Evolutionary conservation across 163 green algal species (phyloP), one percentile per base, ranked within the genome.

Genomic region (Scenedesmus sp.): DNA sequence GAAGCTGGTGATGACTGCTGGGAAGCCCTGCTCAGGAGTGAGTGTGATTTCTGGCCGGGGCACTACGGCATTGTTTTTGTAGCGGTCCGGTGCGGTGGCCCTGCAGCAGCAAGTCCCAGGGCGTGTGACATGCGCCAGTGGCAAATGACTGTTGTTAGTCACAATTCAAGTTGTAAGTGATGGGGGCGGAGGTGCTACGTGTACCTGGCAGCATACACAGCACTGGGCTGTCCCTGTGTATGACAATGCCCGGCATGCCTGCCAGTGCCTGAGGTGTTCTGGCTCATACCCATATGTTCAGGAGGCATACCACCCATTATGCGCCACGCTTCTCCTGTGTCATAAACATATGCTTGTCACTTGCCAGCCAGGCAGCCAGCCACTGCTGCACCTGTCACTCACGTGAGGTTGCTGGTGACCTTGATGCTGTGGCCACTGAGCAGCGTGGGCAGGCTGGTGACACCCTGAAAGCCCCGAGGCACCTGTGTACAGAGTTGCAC

Each of bases 21-120:
- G 1, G 34, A 23, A 60, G 70, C 87, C 74, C 2, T 79, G 20
- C 73, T 91, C 87, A 26, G 87, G 76, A 34, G 76, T 86, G 15
- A 91, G 70, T 5, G 70, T 79, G 23, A 79, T 52, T 0, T 79
- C 70, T 2, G 70, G 70, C 23, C 70, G 23, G 1, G 70, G 70
- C 5, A 79, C 70, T 0, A 16, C 23, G 2, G 12, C 23, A 23
- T 23, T 23, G 23, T 79, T 52, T 2, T 79, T 85, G 77, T 46
- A 62, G 12, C 77, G 23, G 46, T 62, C 77, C 46, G 26, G 57
- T 26, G 77, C 18, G 77, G n/a, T 84, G 34, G 34, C 52, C 6
- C 77, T 64, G 10, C 81, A 77, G 18, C 81, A 86, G 54, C 54
- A 60, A 13, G 34, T 46, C 34, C 34, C 34, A 46, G 34, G 34